Conservation (phyloP, 768 basidiomycete species). For the Leccinum imitatum region DNA sequence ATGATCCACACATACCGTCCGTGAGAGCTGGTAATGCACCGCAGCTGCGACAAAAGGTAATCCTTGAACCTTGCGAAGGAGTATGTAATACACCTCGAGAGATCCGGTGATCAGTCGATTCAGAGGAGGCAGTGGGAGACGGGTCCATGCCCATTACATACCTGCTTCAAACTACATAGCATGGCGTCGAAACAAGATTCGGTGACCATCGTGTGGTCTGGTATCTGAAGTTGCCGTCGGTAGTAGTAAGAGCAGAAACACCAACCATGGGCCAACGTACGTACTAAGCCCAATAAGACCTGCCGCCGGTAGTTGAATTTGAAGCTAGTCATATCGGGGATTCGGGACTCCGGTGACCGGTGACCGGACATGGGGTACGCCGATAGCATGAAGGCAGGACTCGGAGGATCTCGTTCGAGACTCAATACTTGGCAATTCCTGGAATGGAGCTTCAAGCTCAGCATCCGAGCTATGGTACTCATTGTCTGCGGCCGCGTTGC, state of each 20-base stretch:
- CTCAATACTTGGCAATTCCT: background rate
- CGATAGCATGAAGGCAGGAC: too few relatives aligned
- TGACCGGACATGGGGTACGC: too few relatives aligned
- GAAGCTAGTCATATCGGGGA: constrained; percentile 88
- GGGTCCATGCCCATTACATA: constrained; percentile 82
- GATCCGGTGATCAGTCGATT: constrained; percentile 89
- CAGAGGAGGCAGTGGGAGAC: constrained; percentile 84
- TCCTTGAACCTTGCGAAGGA: constrained; percentile 95
- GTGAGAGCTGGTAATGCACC: constrained; percentile 95
- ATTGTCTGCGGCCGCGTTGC: too few relatives aligned
- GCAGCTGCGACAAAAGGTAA: constrained; percentile 97
- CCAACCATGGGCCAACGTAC: constrained; percentile 47
- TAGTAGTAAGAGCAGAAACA: constrained; percentile 4
- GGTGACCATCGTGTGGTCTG: too few relatives aligned
- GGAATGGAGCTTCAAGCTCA: background rate
- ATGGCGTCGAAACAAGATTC: constrained; percentile 70
- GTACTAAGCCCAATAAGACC: constrained; percentile 81
- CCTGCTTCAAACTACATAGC: constrained; percentile 77
- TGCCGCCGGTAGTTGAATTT: constrained; percentile 85
- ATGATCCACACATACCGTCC: constrained; percentile 78
- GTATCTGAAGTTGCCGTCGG: background rate
- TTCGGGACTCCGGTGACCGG: too few relatives aligned
- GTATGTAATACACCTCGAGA: constrained; percentile 94
- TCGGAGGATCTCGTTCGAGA: background rate
- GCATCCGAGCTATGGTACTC: too few relatives aligned